Percentiles rank a stretch among this genome's conserved stretches.
These are phyloP conservation scores for Pouteria glomerata DNA, from an alignment of 148 eudicot genomes.

Conservation along the genomic window DNA sequence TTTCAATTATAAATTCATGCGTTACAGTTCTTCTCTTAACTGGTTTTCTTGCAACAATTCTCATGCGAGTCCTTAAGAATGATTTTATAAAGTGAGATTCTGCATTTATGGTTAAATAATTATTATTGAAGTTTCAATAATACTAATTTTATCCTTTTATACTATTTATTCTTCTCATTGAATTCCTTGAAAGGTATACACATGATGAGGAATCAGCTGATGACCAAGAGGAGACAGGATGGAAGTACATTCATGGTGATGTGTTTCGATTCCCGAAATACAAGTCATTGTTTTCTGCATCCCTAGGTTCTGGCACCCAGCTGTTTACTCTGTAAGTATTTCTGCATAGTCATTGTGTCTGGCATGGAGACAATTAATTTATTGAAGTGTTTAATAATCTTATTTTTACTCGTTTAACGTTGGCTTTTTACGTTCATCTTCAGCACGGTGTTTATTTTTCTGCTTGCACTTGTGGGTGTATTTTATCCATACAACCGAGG, in stretches of 20 bases:
- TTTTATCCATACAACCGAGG: conserved; percentile 35
- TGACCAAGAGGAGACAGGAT: conserved; percentile 35
- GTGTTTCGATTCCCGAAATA: conserved; percentile 31
- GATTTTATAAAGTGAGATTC: conserved; percentile 27
- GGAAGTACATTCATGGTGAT: conserved; percentile 38
- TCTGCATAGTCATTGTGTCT: background rate
- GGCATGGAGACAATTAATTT: background rate
- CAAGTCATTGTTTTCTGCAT: conserved; percentile 33
- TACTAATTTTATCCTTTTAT: background rate
- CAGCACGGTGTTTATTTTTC: conserved; percentile 24
- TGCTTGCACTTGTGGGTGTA: conserved; percentile 31
- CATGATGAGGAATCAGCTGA: conserved; percentile 29
- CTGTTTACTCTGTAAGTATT: conserved; percentile 26
- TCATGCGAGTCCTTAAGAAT: conserved; percentile 30
- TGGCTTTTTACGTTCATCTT: background rate
- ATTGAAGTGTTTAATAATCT: background rate
- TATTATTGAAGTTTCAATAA: background rate
- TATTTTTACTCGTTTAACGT: background rate
- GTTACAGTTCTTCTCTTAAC: conserved; percentile 29
- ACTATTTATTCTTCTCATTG: background rate
- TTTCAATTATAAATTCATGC: conserved; percentile 30
- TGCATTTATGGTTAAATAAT: background rate
- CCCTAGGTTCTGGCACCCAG: conserved; percentile 33
- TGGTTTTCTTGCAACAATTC: conserved; percentile 24
- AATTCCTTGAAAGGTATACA: conserved; percentile 16